These are phyloP conservation scores for Mimosa bimucronata DNA, from an alignment of 306 rosid species.

Conservation along the genomic window DNA sequence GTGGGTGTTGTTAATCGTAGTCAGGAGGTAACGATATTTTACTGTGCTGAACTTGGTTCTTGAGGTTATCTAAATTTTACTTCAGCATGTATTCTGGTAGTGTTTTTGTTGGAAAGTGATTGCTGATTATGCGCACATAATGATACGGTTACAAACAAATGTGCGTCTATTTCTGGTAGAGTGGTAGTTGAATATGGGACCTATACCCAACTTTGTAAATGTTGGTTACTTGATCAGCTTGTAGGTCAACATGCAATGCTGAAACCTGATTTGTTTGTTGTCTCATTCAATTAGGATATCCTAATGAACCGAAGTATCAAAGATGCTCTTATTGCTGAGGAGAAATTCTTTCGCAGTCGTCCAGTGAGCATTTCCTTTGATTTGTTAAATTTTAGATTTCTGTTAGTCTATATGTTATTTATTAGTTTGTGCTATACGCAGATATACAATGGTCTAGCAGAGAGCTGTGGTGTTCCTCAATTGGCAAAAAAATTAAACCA, in stretches of 20 bases:
- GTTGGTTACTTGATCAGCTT: constrained; percentile 32
- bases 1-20: constrained; percentile 97
- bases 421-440: constrained; percentile 43
- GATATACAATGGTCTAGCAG: constrained; percentile 91
- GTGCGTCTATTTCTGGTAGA: not conserved
- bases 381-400: constrained; percentile 15
- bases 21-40: constrained; percentile 78
- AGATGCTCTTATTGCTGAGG: constrained; percentile 94
- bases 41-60: constrained; percentile 7
- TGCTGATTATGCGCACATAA: not conserved
- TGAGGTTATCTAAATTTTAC: constrained; percentile 25
- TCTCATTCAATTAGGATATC: constrained; percentile 73
- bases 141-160: constrained; percentile 9
- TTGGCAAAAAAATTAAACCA: constrained; percentile 95
- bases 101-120: constrained; percentile 21
- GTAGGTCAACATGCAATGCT: constrained; percentile 26
- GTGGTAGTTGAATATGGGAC: not conserved
- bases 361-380: constrained; percentile 68
- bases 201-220: constrained; percentile 18
- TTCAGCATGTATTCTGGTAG: constrained; percentile 13
- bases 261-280: constrained; percentile 39
- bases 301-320: constrained; percentile 79
- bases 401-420: constrained; percentile 8
- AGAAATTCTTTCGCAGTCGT: constrained; percentile 85
- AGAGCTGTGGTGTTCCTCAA: constrained; percentile 94